Evolutionary conservation across 1,139 yeast genomes (phyloP), one percentile per base, ranked within the genome.

Genomic region (Starmera stellimalicola): DNA sequence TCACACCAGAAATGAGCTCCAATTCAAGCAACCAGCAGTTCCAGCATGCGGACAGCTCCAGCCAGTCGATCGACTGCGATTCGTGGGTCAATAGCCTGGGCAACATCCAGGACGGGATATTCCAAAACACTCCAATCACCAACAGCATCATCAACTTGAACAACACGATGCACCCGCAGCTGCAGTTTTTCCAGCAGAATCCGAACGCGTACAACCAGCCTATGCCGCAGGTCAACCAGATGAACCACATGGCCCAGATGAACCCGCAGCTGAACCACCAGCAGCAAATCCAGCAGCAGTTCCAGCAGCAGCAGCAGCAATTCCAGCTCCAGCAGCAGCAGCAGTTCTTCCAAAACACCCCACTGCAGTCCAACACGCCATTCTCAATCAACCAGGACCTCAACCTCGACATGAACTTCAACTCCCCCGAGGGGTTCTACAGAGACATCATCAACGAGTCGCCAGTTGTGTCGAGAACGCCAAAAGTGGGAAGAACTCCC

Each of bases 361-460:
- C 18, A 9, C 12, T 7, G 7, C 15, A 24, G 5, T 24, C 9
- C 10, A 12, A 15, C 11, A 15, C 18, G 5, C 31, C 29, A 5
- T 17, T 23, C 6, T 14, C 20, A 6, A 11, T 15, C 50, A 40
- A 66, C 66, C 18, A 63, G 54, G 46, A 30, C 51, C 42, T 60
- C 57, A 62, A 43, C 57, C 57, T 43, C 60, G 64, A 46, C 23
- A 11, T 35, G n/a, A 40, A 43, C 58, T 64, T 29, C 38, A 50
- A 46, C 59, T 62, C 47, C 44, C 66, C 33, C 48, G 72, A 54
- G 64, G 61, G 50, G 62, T 46, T 48, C 28, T 48, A 47, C 30
- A 41, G 48, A 22, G 51, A 48, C 16, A 32, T 48, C 29, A 45
- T 48, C 25, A 43, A 47, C 26, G 51, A 47, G 31, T 48, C 52